These are phyloP conservation scores for Colletotrichum orbiculare DNA, from an alignment of 2,329 filamentous ascomycete genomes.

Conservation along the genomic window DNA sequence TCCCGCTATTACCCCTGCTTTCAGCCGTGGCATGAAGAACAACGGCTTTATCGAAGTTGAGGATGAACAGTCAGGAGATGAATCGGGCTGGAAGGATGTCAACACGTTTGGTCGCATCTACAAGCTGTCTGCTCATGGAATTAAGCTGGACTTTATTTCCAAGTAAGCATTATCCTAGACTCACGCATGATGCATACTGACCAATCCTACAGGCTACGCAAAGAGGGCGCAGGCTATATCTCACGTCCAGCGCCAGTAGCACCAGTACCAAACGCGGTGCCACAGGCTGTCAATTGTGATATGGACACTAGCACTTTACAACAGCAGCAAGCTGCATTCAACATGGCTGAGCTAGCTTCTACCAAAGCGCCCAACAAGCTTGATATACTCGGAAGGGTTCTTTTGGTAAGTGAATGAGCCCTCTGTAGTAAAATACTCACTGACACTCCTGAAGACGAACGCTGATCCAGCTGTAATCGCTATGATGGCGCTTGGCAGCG, in stretches of 20 bases:
- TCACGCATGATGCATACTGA: constrained; percentile 29
- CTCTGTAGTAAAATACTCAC: constrained; percentile 21
- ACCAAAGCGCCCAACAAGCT: constrained; percentile 59
- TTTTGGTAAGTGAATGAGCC: constrained; percentile 66
- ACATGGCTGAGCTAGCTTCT: constrained; percentile 67
- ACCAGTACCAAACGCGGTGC: constrained; percentile 35
- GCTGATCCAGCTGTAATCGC: constrained; percentile 58
- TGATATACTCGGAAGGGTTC: constrained; percentile 65
- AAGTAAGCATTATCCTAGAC: constrained; percentile 55
- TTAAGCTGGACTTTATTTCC: constrained; percentile 79
- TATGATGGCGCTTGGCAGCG: constrained; percentile 61
- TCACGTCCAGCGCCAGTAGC: constrained; percentile 39
- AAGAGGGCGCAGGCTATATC: constrained; percentile 52
- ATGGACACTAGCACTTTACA: constrained; percentile 60
- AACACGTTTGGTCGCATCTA: constrained; percentile 73
- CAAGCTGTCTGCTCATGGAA: constrained; percentile 70
- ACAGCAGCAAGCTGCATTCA: constrained; percentile 75
- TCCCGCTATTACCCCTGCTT: constrained; percentile 61
- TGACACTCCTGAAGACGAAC: constrained; percentile 49
- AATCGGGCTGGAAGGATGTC: constrained; percentile 67
- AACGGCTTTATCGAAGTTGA: constrained; percentile 79
- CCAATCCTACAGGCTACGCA: constrained; percentile 45
- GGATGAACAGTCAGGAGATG: constrained; percentile 67
- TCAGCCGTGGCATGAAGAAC: constrained; percentile 74
- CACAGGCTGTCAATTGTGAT: constrained; percentile 42